Percentiles rank a stretch among this genome's conserved stretches.
Conservation (phyloP, 148 eudicot genomes). For the Suaeda aralocaspica region DNA sequence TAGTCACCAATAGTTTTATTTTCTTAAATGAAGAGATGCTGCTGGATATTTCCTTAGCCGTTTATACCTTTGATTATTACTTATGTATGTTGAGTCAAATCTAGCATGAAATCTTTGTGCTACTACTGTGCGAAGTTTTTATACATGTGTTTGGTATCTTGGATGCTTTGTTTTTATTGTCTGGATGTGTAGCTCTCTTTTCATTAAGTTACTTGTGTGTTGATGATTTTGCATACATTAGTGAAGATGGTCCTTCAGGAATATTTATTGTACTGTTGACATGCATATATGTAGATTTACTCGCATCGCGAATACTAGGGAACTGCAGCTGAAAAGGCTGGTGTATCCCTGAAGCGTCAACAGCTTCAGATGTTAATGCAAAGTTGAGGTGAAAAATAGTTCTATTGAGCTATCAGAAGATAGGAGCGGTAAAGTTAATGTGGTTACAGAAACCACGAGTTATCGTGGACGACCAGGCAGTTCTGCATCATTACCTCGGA, state of each 20-base stretch:
- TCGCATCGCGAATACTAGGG: conserved; percentile 29
- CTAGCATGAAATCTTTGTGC: too few species aligned
- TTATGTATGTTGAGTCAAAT: too few species aligned
- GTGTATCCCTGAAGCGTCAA: conserved; percentile 39
- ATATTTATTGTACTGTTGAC: conserved; percentile 13
- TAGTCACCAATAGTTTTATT: not conserved
- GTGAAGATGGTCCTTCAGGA: not conserved
- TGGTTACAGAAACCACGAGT: conserved; percentile 30
- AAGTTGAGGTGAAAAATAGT: conserved; percentile 43
- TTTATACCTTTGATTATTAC: too few species aligned
- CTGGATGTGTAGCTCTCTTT: not conserved
- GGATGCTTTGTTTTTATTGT: not conserved
- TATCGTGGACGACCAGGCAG: conserved; percentile 50
- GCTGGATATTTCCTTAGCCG: not conserved
- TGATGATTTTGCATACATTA: not conserved
- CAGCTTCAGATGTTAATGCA: conserved; percentile 34
- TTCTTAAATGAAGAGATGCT: not conserved
- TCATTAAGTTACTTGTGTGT: not conserved
- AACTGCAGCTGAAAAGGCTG: conserved; percentile 42
- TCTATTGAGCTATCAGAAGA: conserved; percentile 42
- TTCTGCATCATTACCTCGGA: conserved; percentile 61
- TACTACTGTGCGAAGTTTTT: not conserved
- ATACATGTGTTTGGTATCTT: not conserved
- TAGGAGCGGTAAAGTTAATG: conserved; percentile 37
- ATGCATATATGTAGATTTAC: conserved; percentile 36